These are phyloP conservation scores for Boletus rubropictus DNA, from an alignment of 768 basidiomycete species.

Conservation along the genomic window DNA sequence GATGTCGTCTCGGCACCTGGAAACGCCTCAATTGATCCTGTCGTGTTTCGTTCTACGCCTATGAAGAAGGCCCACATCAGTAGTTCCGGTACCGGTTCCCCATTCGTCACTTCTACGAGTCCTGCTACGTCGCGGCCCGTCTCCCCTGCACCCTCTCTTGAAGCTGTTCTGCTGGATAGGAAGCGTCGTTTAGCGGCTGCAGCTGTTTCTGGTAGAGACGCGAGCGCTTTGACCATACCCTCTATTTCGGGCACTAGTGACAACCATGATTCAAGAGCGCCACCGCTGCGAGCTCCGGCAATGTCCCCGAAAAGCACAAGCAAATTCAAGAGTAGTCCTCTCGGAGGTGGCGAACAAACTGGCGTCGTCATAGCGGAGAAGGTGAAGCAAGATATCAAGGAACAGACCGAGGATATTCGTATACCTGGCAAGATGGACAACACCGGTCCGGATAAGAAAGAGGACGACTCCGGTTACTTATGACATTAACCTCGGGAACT, in stretches of 20 bases:
- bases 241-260: slow-evolving; percentile 7
- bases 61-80: slow-evolving; percentile 17
- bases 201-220: slow-evolving; percentile 16
- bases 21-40: background rate
- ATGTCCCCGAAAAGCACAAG: slow-evolving; percentile 39
- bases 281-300: slow-evolving; percentile 10
- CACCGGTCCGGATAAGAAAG: slow-evolving; percentile 32
- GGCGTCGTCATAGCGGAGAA: slow-evolving; percentile 48
- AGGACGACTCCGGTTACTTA: slow-evolving; percentile 25
- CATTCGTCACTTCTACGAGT: slow-evolving; percentile 12
- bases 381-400: slow-evolving; percentile 34
- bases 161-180: slow-evolving; percentile 62
- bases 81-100: slow-evolving; percentile 6
- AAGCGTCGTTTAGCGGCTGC: slow-evolving; percentile 45
- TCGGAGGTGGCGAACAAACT: slow-evolving; percentile 41
- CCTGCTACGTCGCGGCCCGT: slow-evolving; percentile 29
- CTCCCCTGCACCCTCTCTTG: slow-evolving; percentile 55
- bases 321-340: slow-evolving; percentile 72
- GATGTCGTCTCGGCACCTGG: background rate
- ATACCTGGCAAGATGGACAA: slow-evolving; percentile 35
- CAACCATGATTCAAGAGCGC: slow-evolving; percentile 14
- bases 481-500: slow-evolving; percentile 8
- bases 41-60: background rate
- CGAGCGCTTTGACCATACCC: slow-evolving; percentile 1
- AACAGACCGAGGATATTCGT: slow-evolving; percentile 22